Evolutionary conservation across 257 asterid genomes (phyloP), one percentile per base, ranked within the genome.

Genomic region (Mitragyna speciosa): DNA sequence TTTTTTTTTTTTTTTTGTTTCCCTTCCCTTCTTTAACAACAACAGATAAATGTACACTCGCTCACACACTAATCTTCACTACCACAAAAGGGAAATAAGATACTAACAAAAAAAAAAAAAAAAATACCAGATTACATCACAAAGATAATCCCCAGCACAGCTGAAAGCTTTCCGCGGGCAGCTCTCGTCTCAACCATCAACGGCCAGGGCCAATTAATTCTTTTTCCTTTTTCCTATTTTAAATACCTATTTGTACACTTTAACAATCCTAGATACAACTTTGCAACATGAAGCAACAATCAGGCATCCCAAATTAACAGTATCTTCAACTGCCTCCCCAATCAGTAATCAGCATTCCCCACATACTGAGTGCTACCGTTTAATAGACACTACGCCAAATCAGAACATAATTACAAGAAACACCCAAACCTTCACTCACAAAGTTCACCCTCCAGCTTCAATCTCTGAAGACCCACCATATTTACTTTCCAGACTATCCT

Each of bases 361-460:
- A 81, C 63, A 30, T 72, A 5, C 58, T 36, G 56, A 67, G 87
- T 84, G 22, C 12, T 20, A 24, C 12, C 77, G 66, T 76, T 69
- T 30, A 22, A 47, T 36, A 70, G 79, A 36, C 78, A 43, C 48
- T 68, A 82, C 65, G 70, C 70, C 82, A 70, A 80, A 58, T 77
- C 68, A 52, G 22, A 81, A 77, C 83, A 85, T 88, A 86, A 82
- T 88, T 89, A 91, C 94, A 91, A 45, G 76, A 76, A 87, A 76
- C 89, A 58, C 76, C 71, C 67, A 67, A 63, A 48, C 19, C 79
- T 64, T 80, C 79, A 63, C 76, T 67, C 72, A 65, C 54, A 72
- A 78, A 73, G 71, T 70, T 63, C 65, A 7, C 78, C 73, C 72
- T 65, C 82, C 73, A 47, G 73, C 83, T 63, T 65, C 76, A 59